Evolutionary conservation across 192 early-diverging fungal species (phyloP), one percentile per base, ranked within the genome.

Genomic region (Backusella sp.): DNA sequence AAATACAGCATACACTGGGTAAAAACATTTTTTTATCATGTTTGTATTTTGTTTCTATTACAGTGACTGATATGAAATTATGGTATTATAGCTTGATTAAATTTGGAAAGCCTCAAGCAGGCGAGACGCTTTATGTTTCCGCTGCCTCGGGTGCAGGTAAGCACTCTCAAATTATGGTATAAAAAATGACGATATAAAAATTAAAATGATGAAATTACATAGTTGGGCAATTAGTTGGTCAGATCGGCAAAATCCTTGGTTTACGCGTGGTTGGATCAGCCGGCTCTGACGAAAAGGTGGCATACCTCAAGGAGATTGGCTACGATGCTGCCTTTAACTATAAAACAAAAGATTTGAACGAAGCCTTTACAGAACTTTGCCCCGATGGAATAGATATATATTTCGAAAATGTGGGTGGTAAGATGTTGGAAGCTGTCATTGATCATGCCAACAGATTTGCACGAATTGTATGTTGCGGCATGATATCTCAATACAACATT

Each of bases 261-360:
- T 86, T 92, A 68, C 84, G 80, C n/a, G 96, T 98, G 4, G 88
- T 98, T 42, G 97, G 94, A 32, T 89, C 89, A 30, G 93, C 94
- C 12, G 94, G 95, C 8, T 87, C 89, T 2, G 94, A 96, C 76
- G 93, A 95, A 1, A 98, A 98, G 79, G 91, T 93, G 23, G 85
- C 79, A 19, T 90, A 86, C 75, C 85, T 96, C 21, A 86, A 87
- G 70, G 81, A 86, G 6, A 85, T 87, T 42, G 92, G 92, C 7
- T 93, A 92, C 49, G 95, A 98, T 81, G 93, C 84, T 4, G 96
- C 87, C 14, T 93, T 98, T 87, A 98, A 98, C 87, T 98, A 98
- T 91, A 98, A 96, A 82, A 95, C 89, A 3, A 86, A 82, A 7
- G 86, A 83, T n/a, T 73, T 77, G 23, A 70, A 78, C 1, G 79